Evolutionary conservation across 192 early-diverging fungal species (phyloP), one percentile per base, ranked within the genome.

Genomic region (Borealophlyctis nickersoniae): DNA sequence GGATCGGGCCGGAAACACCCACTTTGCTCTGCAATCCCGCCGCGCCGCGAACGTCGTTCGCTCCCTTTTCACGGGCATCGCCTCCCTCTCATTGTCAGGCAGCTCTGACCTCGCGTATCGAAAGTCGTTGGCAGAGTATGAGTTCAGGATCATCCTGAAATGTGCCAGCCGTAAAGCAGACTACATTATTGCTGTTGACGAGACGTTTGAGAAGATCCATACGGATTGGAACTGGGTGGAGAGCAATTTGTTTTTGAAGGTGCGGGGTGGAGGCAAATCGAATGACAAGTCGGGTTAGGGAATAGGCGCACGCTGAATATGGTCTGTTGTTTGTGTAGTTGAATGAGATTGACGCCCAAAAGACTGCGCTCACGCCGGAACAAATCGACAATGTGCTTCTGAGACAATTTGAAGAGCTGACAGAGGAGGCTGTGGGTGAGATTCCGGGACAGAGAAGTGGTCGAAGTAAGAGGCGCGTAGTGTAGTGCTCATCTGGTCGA

Each of bases 201-300:
- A 76, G 4, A 77, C 68, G 19, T 84, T 84, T 70, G 81, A 81
- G 54, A 71, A 70, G 31, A 84, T 84, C 51, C 81, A 81, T 49
- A 52, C 65, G 7, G 76, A 81, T 64, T 81, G 81, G 81, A 84
- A 84, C 52, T 84, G 79, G 78, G 74, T 84, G 23, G 81, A 84
- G 61, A 39, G 63, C 32, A 81, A 84, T 52, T 65, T 77, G 29
- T 72, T 77, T 33, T 28, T 68, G 28, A 81, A 84, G 68, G 74
- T 79, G 33, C 5, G 54, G 34, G 36, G 7, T 19, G 11, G 45
- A 26, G 45, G 19, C 69, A 16, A 13, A 19, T 7, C 2, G 22
- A 2, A 26, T 22, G 3, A 22, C 50, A 2, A 51, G 2, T 51
- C 2, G 22, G 3, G 19, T 5, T 24, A 7, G 16, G 16, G 36